Conservation (phyloP, 179 eudicot species). For the Patellifolia procumbens region DNA sequence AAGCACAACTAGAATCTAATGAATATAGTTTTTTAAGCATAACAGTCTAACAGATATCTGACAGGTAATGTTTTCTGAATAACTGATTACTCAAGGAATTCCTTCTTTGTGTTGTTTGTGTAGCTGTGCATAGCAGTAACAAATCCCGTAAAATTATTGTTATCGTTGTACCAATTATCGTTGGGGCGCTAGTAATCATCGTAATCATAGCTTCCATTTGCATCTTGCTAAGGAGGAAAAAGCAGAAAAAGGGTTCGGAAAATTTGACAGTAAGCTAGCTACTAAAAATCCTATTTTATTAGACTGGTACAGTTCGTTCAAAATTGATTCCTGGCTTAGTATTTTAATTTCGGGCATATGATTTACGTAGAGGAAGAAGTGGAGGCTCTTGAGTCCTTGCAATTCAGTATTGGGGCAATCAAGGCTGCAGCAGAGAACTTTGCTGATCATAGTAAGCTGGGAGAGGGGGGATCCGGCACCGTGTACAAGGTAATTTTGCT, state of each 20-base stretch:
- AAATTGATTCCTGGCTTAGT: neutral
- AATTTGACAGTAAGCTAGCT: constrained; percentile 16
- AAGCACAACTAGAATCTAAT: no score
- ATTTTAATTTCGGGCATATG: no score
- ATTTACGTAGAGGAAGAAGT: constrained; percentile 26
- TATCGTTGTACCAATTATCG: constrained; percentile 1
- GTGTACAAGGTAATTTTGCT: constrained; percentile 29
- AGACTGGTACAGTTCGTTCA: no score
- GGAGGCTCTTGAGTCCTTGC: constrained; percentile 17
- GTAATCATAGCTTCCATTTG: constrained; percentile 2
- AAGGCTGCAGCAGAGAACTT: constrained; percentile 32
- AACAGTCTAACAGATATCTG: no score
- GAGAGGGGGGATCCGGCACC: constrained; percentile 28
- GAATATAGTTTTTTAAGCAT: no score
- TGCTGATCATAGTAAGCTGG: constrained; percentile 26
- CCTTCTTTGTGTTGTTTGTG: no score
- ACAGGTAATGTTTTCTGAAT: no score
- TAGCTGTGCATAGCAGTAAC: constrained; percentile 1
- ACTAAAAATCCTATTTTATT: neutral
- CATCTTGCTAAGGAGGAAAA: neutral
- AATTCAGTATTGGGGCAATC: constrained; percentile 20
- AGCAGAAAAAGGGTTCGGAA: constrained; percentile 8
- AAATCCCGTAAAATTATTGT: neutral
- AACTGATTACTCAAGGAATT: no score
- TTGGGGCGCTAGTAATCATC: constrained; percentile 1